Evolutionary conservation across 371 early-diverging fungal genomes (phyloP), one percentile per base, ranked within the genome.

Genomic region (Mortierella sp.): DNA sequence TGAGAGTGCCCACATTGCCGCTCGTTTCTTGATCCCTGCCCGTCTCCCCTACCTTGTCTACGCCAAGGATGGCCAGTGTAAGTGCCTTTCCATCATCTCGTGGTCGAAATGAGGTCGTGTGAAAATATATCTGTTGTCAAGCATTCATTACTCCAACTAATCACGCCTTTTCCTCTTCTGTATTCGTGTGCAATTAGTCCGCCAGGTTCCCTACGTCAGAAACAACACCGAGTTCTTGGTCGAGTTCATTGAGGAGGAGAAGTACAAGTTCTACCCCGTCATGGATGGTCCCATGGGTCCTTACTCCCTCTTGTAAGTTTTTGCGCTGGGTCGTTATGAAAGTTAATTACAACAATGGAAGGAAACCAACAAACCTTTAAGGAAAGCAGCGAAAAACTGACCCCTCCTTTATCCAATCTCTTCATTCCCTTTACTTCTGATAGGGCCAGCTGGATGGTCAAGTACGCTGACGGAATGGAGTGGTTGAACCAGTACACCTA

Each of bases 21-120:
- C 86, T 37, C 86, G 86, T 55, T 85, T 85, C 82, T 79, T 85
- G 69, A 48, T 81, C 59, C 86, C 86, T 59, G 76, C 86, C 31
- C 86, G 86, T 74, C 81, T 85, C 40, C 86, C 86, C 19, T 81
- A 72, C 72, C 54, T 85, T 34, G 37, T 85, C 72, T 81, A 85
- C 31, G 86, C 86, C 79, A 85, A 85, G 79, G 81, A 85, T 76
- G 86, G 86, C 34, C 79, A 75, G 19, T 85, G 85, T 84, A 84
- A 71, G 79, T n/a, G 3, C 24, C 13, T 44, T 26, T 78, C 34
- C n/a, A n/a, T n/a, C n/a, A n/a, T 70, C 57, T 34, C 37, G 24
- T 69, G 21, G 16, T 48, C 28, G 6, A 4, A 16, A 3, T 16
- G 50, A 50, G 50, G 16, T 40, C n/a, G 8, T 44, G 13, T 26